Evolutionary conservation across 768 basidiomycete genomes (phyloP), one percentile per base, ranked within the genome.

Genomic region (Lyophyllum decastes): DNA sequence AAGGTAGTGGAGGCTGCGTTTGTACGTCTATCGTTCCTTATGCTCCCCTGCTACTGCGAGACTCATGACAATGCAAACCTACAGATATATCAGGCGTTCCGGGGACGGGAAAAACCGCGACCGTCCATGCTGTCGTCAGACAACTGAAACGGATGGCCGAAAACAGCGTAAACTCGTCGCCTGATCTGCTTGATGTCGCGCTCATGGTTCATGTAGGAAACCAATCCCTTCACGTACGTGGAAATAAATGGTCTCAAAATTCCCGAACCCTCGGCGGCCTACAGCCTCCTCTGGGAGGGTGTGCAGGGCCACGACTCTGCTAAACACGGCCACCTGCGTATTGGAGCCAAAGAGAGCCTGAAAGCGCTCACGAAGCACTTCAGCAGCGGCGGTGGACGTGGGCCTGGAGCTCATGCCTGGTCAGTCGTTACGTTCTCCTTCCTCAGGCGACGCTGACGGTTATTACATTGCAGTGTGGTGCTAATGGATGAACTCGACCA

Each of bases 401-500:
- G 94, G 2, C 95, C 95, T 1, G 86, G 87, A 34, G 84, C 86
- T 17, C 92, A 94, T 71, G 94, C 95, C 9, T 97, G 92, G 95
- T 95, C 60, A 54, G 85, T 35, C n/a, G 58, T 16, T 7, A 11
- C 9, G 45, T 41, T 25, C 46, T 52, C 30, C 24, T 58, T 26
- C 17, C 50, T 6, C 46, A 54, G 52, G n/a, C 34, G 9, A 33
- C 11, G 54, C 34, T 49, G 45, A 14, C 57, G 27, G 38, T 54
- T 34, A 51, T 22, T 38, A 51, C 48, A n/a, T 24, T 41, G 34
- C 62, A 98, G 95, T 56, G 90, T 98, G 4, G 95, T 98, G 4
- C 78, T 99, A 16, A 98, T 99, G 93, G 96, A 99, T 70, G 97
- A 99, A 73, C 82, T 99, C 4, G 97, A 99, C 73, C 97, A 98